These are phyloP conservation scores for Xylaria sp. DNA, from an alignment of 2,329 filamentous ascomycete genomes.

Conservation along the genomic window DNA sequence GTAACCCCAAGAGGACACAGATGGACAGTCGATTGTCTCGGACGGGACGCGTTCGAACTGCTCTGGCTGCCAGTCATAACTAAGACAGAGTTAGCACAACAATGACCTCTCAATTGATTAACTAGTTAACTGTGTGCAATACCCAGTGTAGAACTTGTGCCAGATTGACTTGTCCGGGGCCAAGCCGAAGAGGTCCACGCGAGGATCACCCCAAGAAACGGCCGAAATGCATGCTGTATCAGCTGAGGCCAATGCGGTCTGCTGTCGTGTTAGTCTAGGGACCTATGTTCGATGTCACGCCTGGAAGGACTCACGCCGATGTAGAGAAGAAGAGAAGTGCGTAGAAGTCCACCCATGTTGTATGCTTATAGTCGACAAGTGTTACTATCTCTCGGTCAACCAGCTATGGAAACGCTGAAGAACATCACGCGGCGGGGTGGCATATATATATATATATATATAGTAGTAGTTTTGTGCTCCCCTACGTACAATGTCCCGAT, in stretches of 20 bases:
- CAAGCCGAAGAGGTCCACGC: slow-evolving; percentile 33
- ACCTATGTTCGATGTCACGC: not conserved
- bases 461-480: not conserved
- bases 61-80: slow-evolving; percentile 39
- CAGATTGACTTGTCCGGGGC: slow-evolving; percentile 32
- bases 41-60: slow-evolving; percentile 37
- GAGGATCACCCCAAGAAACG: slow-evolving; percentile 34
- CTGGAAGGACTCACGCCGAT: not conserved
- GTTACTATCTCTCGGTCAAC: not conserved
- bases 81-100: too few relatives aligned
- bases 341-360: slow-evolving; percentile 19
- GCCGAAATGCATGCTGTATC: slow-evolving; percentile 18
- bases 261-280: slow-evolving; percentile 5
- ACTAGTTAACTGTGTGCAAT: too few relatives aligned
- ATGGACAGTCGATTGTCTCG: slow-evolving; percentile 29
- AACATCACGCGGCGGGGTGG: not conserved
- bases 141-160: slow-evolving; percentile 39
- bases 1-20: slow-evolving; percentile 37
- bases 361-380: not conserved
- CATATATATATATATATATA: slow-evolving; percentile 2
- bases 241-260: slow-evolving; percentile 21
- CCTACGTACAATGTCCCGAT: not conserved
- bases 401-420: not conserved
- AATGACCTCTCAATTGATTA: too few relatives aligned
- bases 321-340: slow-evolving; percentile 12